Evolutionary conservation across 192 early-diverging fungal species (phyloP).

Genomic region (Globomyces pollinis-pini): DNA sequence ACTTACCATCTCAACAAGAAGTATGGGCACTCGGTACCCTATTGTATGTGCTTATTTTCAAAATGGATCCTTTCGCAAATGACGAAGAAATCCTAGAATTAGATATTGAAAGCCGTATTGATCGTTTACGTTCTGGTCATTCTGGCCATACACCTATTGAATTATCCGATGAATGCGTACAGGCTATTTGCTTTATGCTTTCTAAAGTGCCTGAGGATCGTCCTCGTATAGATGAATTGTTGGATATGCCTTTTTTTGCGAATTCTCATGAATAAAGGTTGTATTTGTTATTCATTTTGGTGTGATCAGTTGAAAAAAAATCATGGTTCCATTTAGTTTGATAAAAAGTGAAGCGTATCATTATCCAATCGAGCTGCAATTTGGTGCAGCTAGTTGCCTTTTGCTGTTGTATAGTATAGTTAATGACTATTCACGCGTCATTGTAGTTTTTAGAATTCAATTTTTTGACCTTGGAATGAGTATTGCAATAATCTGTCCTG

Average conservation of each 20-base stretch:
- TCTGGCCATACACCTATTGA: conserved; percentile 19
- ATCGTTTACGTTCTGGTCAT: conserved; percentile 13
- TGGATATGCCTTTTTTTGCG: conserved; percentile 3
- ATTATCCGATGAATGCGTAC: conserved; percentile 27
- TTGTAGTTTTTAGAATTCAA: too few species aligned
- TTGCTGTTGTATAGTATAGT: too few species aligned
- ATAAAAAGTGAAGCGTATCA: too few species aligned
- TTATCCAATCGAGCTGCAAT: too few species aligned
- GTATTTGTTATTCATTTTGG: too few species aligned
- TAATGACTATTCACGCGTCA: too few species aligned
- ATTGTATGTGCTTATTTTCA: conserved; percentile 47
- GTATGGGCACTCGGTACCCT: conserved; percentile 51
- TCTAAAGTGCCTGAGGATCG: conserved; percentile 25
- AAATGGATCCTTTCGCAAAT: conserved; percentile 44
- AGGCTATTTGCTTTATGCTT: conserved; percentile 32
- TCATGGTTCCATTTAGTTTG: too few species aligned
- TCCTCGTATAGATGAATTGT: conserved; percentile 1
- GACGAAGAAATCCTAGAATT: conserved; percentile 41
- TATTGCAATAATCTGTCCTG: too few species aligned
- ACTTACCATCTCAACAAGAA: conserved; percentile 41
- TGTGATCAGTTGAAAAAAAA: too few species aligned
- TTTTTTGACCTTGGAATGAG: too few species aligned
- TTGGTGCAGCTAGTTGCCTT: too few species aligned
- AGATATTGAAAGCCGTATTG: conserved; percentile 29
- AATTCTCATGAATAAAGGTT: neutral